Evolutionary conservation across 371 early-diverging fungal genomes (phyloP), one percentile per base, ranked within the genome.

Genomic region (Nematocida parisii): DNA sequence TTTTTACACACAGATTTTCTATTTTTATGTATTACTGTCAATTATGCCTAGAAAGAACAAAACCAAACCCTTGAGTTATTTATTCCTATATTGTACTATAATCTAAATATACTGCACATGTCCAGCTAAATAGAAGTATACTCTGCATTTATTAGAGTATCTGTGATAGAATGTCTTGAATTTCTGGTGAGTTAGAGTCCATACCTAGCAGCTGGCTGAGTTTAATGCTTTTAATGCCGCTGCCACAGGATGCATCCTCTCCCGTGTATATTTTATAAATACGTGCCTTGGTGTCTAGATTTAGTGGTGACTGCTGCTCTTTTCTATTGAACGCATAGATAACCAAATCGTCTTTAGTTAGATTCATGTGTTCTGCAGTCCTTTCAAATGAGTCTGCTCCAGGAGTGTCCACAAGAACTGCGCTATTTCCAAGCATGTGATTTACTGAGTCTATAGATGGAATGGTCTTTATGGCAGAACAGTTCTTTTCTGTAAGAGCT

Each of bases 221-320:
- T 9, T 18, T 13, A 9, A 50, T 50, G 52, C 52, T 13, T 3
- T 50, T 50, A 50, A 50, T 50, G 9, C 13, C 3, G 4, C 18
- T 1, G 18, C 1, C 11, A 7, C 44, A 44, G 42, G 2, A 13
- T 42, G 70, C 70, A n/a, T 27, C 67, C 13, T 18, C 22, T 42
- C 75, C 75, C 13, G 75, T 66, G 66, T 75, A 75, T 42, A 75
- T 66, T 45, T 66, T 45, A 11, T 44, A 22, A n/a, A 75, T 40
- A 13, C 15, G 44, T 6, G 24, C 5, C 6, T 9, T 40, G 0
- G 55, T n/a, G 7, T 64, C 45, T 7, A 44, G 11, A 20, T 52
- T 22, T 6, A 3, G 5, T 39, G 62, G 66, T 22, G 20, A 5
- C 24, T 46, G 33, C 22, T 56, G 11, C 22, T 27, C 50, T 33